Conservation (phyloP, 2,329 filamentous ascomycete genomes). For the Didymella pomorum region DNA sequence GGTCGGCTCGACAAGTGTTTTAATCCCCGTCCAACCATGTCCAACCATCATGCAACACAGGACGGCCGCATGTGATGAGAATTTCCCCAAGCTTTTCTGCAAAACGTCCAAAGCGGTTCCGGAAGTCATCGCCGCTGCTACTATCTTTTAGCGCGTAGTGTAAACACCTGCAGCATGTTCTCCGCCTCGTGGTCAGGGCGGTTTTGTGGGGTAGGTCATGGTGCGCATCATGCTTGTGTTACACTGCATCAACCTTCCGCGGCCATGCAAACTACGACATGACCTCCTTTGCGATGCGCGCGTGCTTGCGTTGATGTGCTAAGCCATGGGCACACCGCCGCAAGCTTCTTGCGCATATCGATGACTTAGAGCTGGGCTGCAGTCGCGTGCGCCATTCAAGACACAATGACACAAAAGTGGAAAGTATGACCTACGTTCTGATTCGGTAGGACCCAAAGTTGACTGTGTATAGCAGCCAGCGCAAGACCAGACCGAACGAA, state of each 20-base stretch:
- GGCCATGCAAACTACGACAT: conserved; percentile 6
- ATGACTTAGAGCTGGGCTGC: background rate
- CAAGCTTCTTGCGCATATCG: background rate
- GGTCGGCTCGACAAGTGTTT: conserved; percentile 37
- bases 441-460: background rate
- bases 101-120: conserved; percentile 1
- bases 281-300: conserved; percentile 13
- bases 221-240: conserved; percentile 9
- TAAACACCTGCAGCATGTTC: conserved; percentile 5
- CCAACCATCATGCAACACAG: conserved; percentile 31
- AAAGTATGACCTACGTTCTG: conserved; percentile 8
- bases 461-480: background rate
- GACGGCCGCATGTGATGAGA: conserved; percentile 39
- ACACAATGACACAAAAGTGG: conserved; percentile 5
- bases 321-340: conserved; percentile 9
- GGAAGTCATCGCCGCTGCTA: conserved; percentile 16
- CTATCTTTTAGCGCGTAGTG: conserved; percentile 7
- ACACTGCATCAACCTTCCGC: conserved; percentile 13
- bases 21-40: conserved; percentile 28
- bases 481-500: background rate
- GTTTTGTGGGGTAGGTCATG: conserved; percentile 18
- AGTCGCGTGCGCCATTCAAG: conserved; percentile 14
- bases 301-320: conserved; percentile 14
- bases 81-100: conserved; percentile 1
- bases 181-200: conserved; percentile 23